phyloP scores from a whole-genome alignment of 2,329 filamentous ascomycete genomes.

The Penicillium sp. region DNA sequence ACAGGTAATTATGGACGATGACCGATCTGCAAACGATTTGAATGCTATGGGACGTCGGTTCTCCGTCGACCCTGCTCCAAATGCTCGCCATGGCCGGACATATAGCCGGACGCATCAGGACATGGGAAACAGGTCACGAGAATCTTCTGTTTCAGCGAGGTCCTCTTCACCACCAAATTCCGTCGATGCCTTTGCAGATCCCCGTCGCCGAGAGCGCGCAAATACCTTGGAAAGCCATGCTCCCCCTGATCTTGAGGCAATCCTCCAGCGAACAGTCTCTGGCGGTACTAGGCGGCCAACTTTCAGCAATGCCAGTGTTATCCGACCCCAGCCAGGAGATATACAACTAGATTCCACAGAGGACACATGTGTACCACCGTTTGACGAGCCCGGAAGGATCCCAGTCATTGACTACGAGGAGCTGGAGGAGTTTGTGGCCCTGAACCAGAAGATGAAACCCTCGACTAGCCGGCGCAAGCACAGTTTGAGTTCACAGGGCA shows the following conservation, averaged over 20 bases:
- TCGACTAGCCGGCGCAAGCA: conserved; percentile 41
- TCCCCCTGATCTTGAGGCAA: conserved; percentile 60
- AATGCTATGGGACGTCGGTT: conserved; percentile 43
- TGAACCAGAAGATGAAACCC: conserved; percentile 58
- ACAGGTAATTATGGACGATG: conserved; percentile 81
- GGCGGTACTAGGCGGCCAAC: conserved; percentile 67
- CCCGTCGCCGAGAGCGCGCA: conserved; percentile 79
- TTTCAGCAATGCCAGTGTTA: conserved; percentile 63
- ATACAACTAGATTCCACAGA: conserved; percentile 40
- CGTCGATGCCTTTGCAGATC: conserved; percentile 94
- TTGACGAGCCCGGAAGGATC: conserved; percentile 76
- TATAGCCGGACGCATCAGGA: conserved; percentile 46
- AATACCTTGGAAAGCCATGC: conserved; percentile 67
- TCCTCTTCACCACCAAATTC: conserved; percentile 92
- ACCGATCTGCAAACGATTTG: conserved; percentile 47
- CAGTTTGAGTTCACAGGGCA: conserved; percentile 56
- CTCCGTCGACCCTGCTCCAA: conserved; percentile 48
- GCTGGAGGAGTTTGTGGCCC: conserved; percentile 85
- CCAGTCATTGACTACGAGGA: conserved; percentile 90
- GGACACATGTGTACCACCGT: conserved; percentile 88
- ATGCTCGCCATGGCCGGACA: conserved; percentile 39
- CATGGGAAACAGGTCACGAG: conserved; percentile 47
- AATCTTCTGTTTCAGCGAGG: conserved; percentile 61
- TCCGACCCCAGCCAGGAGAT: conserved; percentile 52
- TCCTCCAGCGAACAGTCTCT: conserved; percentile 73